Conservation (phyloP, 2,329 filamentous ascomycete genomes). For the Fusarium circinatum region DNA sequence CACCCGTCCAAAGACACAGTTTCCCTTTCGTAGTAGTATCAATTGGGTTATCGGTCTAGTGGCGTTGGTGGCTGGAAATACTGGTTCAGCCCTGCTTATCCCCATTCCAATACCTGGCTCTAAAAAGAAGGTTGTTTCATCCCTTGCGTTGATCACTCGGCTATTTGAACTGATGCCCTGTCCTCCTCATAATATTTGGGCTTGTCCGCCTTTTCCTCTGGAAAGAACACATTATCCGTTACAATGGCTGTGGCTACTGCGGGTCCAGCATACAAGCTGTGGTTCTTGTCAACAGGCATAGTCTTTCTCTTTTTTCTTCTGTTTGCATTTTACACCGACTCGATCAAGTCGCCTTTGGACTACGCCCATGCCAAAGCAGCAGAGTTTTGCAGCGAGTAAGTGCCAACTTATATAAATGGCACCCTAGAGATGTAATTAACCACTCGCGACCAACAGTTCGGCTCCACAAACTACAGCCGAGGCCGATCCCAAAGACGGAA, state of each 20-base stretch:
- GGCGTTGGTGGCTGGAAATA: not conserved
- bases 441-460: not conserved
- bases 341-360: not conserved
- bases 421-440: rapidly evolving
- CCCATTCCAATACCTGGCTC: not conserved
- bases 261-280: not conserved
- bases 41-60: not conserved
- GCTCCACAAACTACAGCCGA: not conserved
- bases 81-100: not conserved
- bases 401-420: rapidly evolving
- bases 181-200: not conserved
- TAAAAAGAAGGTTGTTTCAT: not conserved
- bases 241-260: not conserved
- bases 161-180: not conserved
- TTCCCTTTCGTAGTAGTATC: too few relatives aligned
- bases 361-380: not conserved
- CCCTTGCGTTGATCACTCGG: not conserved
- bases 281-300: not conserved
- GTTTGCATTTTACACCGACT: not conserved
- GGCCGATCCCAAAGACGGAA: not conserved
- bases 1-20: not conserved
- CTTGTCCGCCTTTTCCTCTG: not conserved
- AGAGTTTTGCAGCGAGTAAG: not conserved
- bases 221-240: rapidly evolving
- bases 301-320: not conserved